Base-by-base conservation (phyloP, 805 yeast species). In the Myxozyma sirexii region DNA sequence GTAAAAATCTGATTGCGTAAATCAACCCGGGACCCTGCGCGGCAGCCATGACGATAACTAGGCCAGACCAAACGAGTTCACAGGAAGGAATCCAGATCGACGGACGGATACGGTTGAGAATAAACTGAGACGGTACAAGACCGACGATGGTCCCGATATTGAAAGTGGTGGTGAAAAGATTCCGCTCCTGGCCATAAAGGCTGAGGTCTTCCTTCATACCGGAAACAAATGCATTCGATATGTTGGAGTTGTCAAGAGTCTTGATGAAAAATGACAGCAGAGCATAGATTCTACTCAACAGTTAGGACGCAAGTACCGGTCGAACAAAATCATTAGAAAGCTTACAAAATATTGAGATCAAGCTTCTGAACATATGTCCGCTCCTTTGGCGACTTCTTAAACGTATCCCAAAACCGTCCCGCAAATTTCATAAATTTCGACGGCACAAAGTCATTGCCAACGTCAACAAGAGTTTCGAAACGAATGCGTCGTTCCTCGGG, bases 161-260 rank as follows among this genome's bases (percentile, higher is more conserved):
- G 52, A 55, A 55, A 7, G 47, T 38, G 3, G 62, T 59, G 17
- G 59, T 55, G 56, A 83, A 74, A 27, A 80, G 63, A 67, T 83
- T 81, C 58, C 82, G 76, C 67, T 85, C 87, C 67, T 84, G 82
- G 21, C 88, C 88, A 52, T 75, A 66, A 79, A 86, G 80, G 4
- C 76, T 74, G 41, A 86, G 26, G 26, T 87, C 87, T 52, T 75
- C 66, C 80, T 79, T 73, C 82, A 86, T 77, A 27, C 88, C 87
- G 12, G 86, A 80, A 41, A 84, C 84, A 68, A 85, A 87, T 0
- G 90, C 90, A 68, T 85, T 83, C 59, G 79, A 79, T 56, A 82
- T 74, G 69, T 85, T 86, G 35, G 82, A 76, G 50, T 78, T 78
- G 69, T 86, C 90, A 48, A 86, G 75, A 55, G 84, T 82, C 68